Evolutionary conservation across 2,329 filamentous ascomycete genomes (phyloP), one percentile per base, ranked within the genome.

Genomic region (Aspergillaceae sp.): DNA sequence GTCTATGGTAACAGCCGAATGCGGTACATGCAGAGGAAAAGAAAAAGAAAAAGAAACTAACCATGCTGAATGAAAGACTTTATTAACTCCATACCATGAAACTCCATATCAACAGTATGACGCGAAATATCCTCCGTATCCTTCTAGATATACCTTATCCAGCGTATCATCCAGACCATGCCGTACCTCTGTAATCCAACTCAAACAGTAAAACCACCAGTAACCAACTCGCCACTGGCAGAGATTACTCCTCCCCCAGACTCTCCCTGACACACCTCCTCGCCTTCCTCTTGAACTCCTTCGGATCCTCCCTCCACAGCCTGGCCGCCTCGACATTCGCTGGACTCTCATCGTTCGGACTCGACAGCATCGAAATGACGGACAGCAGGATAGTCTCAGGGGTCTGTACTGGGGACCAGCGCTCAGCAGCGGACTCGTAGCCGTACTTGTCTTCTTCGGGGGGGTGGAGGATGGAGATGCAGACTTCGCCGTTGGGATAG

Each of bases 401-500:
- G 8, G 86, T 90, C 69, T 97, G 92, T 2, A 97, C 91, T 29
- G 92, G 92, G 48, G 80, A 86, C 92, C 92, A 98, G 50, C 92
- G 82, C 75, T 98, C 92, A 29, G 81, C 77, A 10, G 89, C 90
- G 28, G 79, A 79, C 69, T 98, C 92, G 72, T 98, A 98, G 44
- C 91, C 91, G 68, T 86, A 92, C 62, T 87, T 83, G 63, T 98
- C 92, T 61, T 96, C 90, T 70, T 87, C 90, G 4, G 92, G 91
- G 8, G 91, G 87, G 67, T 98, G 92, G 37, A 98, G 77, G 70
- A 98, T 98, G 38, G 87, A 94, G 66, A 98, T 97, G 76, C 92
- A 98, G 48, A 98, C 87, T 54, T 84, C 81, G 59, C 92, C 92
- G 62, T 80, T 82, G 5, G 80, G 73, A 72, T 96, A 97, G 64